Conservation (phyloP, 176 grass and related monocot genomes). For the Cenchrus purpureus region DNA sequence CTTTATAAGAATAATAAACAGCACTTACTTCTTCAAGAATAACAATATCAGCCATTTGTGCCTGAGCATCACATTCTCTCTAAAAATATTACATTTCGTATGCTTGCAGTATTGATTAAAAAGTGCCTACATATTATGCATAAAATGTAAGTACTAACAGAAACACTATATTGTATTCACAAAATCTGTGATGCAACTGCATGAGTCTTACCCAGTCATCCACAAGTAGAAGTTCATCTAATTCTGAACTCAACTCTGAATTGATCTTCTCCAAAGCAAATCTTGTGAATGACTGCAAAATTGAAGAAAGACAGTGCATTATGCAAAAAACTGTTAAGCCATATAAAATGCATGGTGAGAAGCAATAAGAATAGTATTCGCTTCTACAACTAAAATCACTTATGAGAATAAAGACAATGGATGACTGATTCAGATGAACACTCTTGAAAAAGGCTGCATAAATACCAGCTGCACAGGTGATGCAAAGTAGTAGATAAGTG, state of each 20-base stretch:
- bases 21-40: conserved; percentile 18
- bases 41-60: conserved; percentile 9
- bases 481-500: not conserved
- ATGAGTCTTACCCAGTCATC: conserved; percentile 5
- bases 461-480: not conserved
- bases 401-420: not conserved
- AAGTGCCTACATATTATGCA: not conserved
- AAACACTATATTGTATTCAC: not conserved
- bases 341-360: not conserved
- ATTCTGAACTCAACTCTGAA: conserved; percentile 16
- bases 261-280: conserved; percentile 21
- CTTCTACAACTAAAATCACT: not conserved
- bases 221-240: not conserved
- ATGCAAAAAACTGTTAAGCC: not conserved
- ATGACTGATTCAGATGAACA: not conserved
- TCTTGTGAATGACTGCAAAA: not conserved
- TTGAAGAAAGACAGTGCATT: not conserved
- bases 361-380: not conserved
- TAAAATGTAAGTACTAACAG: not conserved
- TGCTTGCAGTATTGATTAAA: not conserved
- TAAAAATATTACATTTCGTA: not conserved
- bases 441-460: not conserved
- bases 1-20: not conserved
- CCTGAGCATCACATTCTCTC: conserved; percentile 6
- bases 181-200: not conserved